Percentiles rank a stretch among this genome's conserved stretches.
These are phyloP conservation scores for Pythium rhizo-oryzae DNA, from an alignment of 352 stramenopile genomes.

Conservation along the genomic window DNA sequence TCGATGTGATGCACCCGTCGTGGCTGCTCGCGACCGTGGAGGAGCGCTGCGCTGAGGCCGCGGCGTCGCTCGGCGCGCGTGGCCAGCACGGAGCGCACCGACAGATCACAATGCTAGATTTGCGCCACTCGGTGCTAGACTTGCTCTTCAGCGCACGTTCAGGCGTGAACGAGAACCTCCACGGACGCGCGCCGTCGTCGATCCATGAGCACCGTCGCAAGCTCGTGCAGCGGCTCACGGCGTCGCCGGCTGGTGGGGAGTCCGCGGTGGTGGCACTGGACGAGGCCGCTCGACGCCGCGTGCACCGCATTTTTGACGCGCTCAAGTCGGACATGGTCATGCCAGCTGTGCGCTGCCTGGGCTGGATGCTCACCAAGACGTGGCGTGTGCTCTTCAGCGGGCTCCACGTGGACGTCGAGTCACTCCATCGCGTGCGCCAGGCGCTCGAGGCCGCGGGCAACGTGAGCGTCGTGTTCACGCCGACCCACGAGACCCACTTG, in stretches of 20 bases:
- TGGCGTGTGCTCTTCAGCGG: constrained; percentile 79
- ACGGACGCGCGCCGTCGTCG: constrained; percentile 45
- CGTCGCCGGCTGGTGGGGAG: no score
- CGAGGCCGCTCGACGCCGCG: constrained; percentile 31
- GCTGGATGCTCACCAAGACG: constrained; percentile 79
- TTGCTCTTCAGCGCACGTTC: constrained; percentile 67
- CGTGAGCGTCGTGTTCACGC: constrained; percentile 81
- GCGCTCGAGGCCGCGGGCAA: constrained; percentile 49
- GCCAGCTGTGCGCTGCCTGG: constrained; percentile 70
- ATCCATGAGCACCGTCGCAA: constrained; percentile 45
- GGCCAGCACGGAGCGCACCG: constrained; percentile 18
- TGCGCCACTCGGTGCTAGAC: constrained; percentile 63
- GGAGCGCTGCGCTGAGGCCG: constrained; percentile 48
- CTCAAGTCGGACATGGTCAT: constrained; percentile 81
- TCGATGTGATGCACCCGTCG: constrained; percentile 76
- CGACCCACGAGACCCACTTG: constrained; percentile 89
- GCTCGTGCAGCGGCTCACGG: constrained; percentile 38
- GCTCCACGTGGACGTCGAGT: constrained; percentile 71
- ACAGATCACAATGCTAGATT: constrained; percentile 40
- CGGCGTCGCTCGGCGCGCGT: constrained; percentile 35
- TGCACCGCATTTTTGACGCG: constrained; percentile 61
- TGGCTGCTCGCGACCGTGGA: constrained; percentile 78
- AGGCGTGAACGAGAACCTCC: constrained; percentile 53
- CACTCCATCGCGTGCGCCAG: constrained; percentile 56
- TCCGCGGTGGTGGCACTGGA: constrained; percentile 2